Base-by-base conservation (phyloP, 805 yeast genomes). In the Priceomyces medius region DNA sequence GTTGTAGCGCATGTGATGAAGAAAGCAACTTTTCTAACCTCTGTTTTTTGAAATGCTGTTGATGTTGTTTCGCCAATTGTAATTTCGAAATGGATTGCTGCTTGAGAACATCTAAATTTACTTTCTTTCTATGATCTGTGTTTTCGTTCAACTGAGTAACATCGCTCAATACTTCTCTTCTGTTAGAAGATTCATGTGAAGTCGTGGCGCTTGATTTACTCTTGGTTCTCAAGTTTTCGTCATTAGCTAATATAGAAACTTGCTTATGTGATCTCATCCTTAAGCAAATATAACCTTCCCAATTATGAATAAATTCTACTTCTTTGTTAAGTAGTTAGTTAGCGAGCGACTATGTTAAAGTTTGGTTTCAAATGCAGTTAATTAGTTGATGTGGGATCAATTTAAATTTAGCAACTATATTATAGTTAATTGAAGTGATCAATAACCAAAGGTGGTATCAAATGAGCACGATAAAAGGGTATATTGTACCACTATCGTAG, bases 101-200 rank as follows among this genome's bases (percentile, higher is more conserved):
- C 36, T 33, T 26, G 40, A 26, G 29, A 39, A 35, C 13, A 18
- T 43, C 42, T 26, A 28, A 28, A 17, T 34, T n/a, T 21, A 31
- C 10, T 19, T 33, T 29, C 31, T 37, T 23, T 24, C 31, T 28
- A 32, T 18, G 42, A 32, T 49, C 46, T 18, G 47, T 47, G 42
- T 50, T 55, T 47, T 46, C 56, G 26, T 51, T 59, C 12, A 45
- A 42, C 35, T 49, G 55, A 5, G 65, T 61, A 13, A 62, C 51
- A 42, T 63, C 68, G 28, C 59, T 53, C 40, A 63, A 55, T 10
- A 56, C 66, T 32, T 60, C 62, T 37, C 68, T 45, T 24, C 43
- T 49, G 27, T 32, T 43, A n/a, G 41, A 38, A 7, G 45, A 24
- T 9, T 27, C 39, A 17, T 31, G 20, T 10, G 29, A 31, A 13